phyloP scores from a whole-genome alignment of 306 rosid species.

The Prunus mongolica region DNA sequence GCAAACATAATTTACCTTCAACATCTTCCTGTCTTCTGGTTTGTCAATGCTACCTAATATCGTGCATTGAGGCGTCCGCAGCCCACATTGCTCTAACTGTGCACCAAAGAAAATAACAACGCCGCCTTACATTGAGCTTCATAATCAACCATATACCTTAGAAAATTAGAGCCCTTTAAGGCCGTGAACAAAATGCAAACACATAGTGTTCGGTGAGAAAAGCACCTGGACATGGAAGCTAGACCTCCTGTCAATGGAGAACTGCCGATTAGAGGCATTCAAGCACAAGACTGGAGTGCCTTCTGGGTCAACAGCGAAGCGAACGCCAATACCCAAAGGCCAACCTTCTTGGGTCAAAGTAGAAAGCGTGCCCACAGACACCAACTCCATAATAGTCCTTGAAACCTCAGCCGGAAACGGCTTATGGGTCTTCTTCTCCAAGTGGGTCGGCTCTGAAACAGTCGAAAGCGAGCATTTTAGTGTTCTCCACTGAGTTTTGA shows the following conservation, averaged over 20 bases:
- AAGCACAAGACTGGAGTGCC: constrained; percentile 75
- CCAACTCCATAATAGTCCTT: constrained; percentile 78
- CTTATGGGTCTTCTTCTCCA: constrained; percentile 41
- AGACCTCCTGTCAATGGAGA: constrained; percentile 39
- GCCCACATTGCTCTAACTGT: constrained; percentile 69
- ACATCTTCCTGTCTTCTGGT: constrained; percentile 43
- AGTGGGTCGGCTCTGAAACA: constrained; percentile 41
- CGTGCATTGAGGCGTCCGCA: constrained; percentile 90
- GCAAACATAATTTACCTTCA: constrained; percentile 31
- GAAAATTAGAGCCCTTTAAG: background rate
- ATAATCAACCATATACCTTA: background rate
- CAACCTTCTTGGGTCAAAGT: constrained; percentile 52
- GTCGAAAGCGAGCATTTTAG: constrained; percentile 56
- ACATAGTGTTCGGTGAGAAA: background rate
- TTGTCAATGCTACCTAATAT: constrained; percentile 70
- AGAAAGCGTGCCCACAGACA: constrained; percentile 65
- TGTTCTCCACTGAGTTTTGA: constrained; percentile 11
- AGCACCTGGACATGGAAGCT: constrained; percentile 84
- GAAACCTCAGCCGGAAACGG: constrained; percentile 86
- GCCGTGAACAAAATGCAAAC: background rate
- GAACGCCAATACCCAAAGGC: constrained; percentile 79
- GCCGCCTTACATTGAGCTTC: background rate
- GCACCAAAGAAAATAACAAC: constrained; percentile 12
- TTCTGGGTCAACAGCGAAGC: constrained; percentile 63
- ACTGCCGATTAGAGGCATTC: constrained; percentile 26